A percentile compares a stretch with the other conserved stretches of the same genome.
Evolutionary conservation across 148 eudicot species (phyloP).

Genomic region (Camellia sinensis): DNA sequence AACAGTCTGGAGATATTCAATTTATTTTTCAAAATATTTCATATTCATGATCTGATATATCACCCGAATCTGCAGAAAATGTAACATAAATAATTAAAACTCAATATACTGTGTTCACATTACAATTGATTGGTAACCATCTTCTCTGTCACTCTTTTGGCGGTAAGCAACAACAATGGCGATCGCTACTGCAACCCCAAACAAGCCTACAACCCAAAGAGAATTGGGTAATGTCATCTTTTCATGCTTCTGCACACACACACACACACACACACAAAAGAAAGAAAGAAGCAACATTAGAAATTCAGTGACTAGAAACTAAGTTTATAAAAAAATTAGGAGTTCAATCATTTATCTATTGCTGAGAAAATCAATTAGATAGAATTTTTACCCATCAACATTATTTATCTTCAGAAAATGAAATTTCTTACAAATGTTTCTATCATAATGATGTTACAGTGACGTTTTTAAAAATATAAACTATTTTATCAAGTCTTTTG

Average conservation of each 20-base stretch:
- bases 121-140: slow-evolving; percentile 36
- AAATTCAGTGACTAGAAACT: not conserved
- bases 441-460: no score
- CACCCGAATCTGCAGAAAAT: not conserved
- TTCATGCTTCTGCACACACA: slow-evolving; percentile 19
- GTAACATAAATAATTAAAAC: not conserved
- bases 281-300: not conserved
- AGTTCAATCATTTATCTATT: not conserved
- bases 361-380: no score
- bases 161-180: slow-evolving; percentile 21
- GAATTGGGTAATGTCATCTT: not conserved
- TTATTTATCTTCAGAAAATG: no score
- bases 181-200: slow-evolving; percentile 27
- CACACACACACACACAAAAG: not conserved
- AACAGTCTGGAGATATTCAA: no score
- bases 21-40: no score
- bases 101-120: slow-evolving; percentile 10
- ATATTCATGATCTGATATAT: no score
- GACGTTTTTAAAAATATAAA: no score
- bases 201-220: slow-evolving; percentile 23
- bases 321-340: not conserved
- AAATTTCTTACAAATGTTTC: no score
- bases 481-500: no score
- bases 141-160: slow-evolving; percentile 26
- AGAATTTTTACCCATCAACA: no score